Conservation (phyloP, 805 yeast genomes). For the Barnettozyma wickerhamii region DNA sequence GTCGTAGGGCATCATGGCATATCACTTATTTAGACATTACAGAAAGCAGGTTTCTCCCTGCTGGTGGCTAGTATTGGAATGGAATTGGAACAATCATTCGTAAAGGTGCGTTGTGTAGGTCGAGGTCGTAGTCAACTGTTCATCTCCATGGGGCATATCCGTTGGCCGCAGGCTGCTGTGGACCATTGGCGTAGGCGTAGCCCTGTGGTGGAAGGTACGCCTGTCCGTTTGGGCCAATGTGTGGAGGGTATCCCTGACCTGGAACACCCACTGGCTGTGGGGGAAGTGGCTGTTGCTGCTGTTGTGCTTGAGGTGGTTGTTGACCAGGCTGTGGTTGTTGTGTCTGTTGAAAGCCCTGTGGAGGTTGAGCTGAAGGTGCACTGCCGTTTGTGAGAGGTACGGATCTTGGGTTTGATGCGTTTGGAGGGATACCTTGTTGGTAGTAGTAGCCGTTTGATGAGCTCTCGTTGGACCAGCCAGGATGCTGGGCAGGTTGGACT, state of each 20-base stretch:
- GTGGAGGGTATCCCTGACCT: slow-evolving; percentile 4
- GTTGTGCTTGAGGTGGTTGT: slow-evolving; percentile 4
- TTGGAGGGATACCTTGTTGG: slow-evolving; percentile 1
- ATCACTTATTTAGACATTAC: too few relatives aligned
- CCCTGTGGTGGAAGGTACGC: slow-evolving; percentile 30
- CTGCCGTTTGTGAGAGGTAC: background rate
- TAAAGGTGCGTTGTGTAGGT: background rate
- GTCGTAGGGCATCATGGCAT: too few relatives aligned
- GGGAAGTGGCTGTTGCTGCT: slow-evolving; percentile 3
- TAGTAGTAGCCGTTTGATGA: background rate
- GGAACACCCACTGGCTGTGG: slow-evolving; percentile 5
- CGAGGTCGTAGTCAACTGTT: background rate
- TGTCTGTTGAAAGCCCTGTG: background rate
- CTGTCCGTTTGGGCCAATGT: slow-evolving; percentile 7
- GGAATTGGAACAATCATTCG: too few relatives aligned
- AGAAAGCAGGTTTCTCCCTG: too few relatives aligned
- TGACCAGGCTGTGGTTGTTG: slow-evolving; percentile 2
- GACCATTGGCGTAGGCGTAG: slow-evolving; percentile 26
- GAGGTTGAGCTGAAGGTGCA: too few relatives aligned
- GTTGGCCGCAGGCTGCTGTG: slow-evolving; percentile 21
- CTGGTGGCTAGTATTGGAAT: too few relatives aligned
- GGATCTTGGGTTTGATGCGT: background rate
- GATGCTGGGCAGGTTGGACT: slow-evolving; percentile 10
- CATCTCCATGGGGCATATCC: slow-evolving; percentile 30
- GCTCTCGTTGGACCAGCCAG: background rate